Evolutionary conservation across 805 yeast genomes (phyloP).

Genomic region (Nakazawaea sp.): DNA sequence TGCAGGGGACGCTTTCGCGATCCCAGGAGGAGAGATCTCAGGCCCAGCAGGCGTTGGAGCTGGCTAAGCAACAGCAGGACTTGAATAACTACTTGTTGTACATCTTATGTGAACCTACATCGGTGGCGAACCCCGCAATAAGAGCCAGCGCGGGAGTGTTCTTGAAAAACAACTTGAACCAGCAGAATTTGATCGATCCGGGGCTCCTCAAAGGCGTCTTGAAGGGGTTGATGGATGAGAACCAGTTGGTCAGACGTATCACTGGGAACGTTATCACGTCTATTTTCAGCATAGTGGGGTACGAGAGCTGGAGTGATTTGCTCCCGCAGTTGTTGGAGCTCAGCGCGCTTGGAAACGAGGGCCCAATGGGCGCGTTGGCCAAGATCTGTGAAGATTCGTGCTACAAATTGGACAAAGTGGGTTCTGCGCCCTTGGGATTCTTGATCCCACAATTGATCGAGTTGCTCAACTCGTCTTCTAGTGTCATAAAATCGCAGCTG

Average conservation of each 20-base stretch:
- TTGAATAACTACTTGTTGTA: constrained; percentile 74
- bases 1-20: constrained; percentile 67
- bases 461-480: constrained; percentile 30
- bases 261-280: constrained; percentile 90
- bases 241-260: constrained; percentile 69
- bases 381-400: constrained; percentile 90
- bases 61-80: constrained; percentile 67
- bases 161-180: constrained; percentile 69
- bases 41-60: constrained; percentile 69
- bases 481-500: constrained; percentile 52
- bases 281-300: constrained; percentile 59
- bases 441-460: constrained; percentile 61
- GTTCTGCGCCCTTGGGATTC: constrained; percentile 59
- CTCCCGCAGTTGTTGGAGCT: constrained; percentile 64
- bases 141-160: constrained; percentile 87
- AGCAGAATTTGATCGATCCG: constrained; percentile 25
- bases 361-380: constrained; percentile 73
- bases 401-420: constrained; percentile 55
- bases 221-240: constrained; percentile 44
- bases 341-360: constrained; percentile 45
- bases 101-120: constrained; percentile 49
- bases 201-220: constrained; percentile 26
- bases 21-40: constrained; percentile 43
- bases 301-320: constrained; percentile 66
- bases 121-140: constrained; percentile 34